phyloP scores from a whole-genome alignment of 2,329 filamentous ascomycete genomes.

The Alternaria atra region DNA sequence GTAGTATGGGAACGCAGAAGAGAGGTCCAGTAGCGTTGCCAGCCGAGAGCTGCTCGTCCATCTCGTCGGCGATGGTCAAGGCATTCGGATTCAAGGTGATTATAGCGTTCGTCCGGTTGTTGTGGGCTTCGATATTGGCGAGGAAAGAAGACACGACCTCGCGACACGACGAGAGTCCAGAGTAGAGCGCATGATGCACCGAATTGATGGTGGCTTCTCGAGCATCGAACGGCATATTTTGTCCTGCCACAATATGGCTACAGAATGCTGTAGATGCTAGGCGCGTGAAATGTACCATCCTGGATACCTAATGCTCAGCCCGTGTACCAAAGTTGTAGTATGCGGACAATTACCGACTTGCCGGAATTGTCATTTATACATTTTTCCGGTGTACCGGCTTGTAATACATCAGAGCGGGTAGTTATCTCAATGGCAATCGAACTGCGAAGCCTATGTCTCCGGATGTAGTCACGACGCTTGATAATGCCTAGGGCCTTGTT shows the following conservation, averaged over 20 bases:
- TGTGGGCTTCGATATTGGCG: constrained; percentile 65
- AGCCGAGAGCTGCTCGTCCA: constrained; percentile 58
- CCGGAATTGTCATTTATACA: constrained; percentile 8
- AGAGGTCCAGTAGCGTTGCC: constrained; percentile 62
- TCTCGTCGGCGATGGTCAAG: constrained; percentile 58
- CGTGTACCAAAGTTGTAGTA: neutral
- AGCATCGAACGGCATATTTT: constrained; percentile 58
- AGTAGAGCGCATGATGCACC: constrained; percentile 65
- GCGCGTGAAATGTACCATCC: constrained; percentile 11
- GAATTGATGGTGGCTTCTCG: constrained; percentile 67
- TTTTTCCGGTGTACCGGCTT: neutral
- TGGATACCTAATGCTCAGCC: constrained; percentile 6
- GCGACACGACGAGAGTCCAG: constrained; percentile 63
- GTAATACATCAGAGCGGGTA: constrained; percentile 10
- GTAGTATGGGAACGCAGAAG: constrained; percentile 68
- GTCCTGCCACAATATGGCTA: constrained; percentile 13
- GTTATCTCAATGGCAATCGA: constrained; percentile 9
- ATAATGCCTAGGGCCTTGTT: constrained; percentile 15
- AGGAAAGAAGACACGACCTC: constrained; percentile 65
- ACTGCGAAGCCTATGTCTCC: neutral
- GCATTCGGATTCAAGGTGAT: constrained; percentile 62
- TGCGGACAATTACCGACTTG: constrained; percentile 1
- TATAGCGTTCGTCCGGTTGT: constrained; percentile 66
- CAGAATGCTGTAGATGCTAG: constrained; percentile 14
- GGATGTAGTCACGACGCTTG: constrained; percentile 22